These are phyloP conservation scores for Colletotrichum sp. DNA, from an alignment of 2,329 filamentous ascomycete genomes.

Conservation along the genomic window DNA sequence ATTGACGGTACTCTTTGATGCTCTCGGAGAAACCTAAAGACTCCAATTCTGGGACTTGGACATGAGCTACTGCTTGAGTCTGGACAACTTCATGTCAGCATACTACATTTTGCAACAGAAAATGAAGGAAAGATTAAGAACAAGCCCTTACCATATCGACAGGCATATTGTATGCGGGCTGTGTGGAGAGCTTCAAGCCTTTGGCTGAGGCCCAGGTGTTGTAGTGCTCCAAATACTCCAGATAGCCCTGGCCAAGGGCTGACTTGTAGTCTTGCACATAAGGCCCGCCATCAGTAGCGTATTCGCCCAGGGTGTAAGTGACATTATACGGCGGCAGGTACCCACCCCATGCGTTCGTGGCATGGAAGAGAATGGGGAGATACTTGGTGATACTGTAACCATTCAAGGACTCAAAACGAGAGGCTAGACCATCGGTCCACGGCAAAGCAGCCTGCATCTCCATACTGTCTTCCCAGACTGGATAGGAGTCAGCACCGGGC, in stretches of 20 bases:
- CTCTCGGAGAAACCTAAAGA: neutral
- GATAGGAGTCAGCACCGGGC: neutral
- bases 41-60: neutral
- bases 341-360: neutral
- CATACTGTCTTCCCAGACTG: neutral
- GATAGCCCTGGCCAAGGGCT: neutral
- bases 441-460: neutral
- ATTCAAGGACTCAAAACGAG: neutral
- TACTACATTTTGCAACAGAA: neutral
- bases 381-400: neutral
- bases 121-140: rapidly evolving
- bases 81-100: neutral
- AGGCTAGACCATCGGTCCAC: neutral
- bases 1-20: neutral
- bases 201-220: neutral
- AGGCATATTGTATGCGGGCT: neutral
- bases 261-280: neutral
- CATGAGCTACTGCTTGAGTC: neutral
- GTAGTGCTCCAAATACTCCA: neutral
- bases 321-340: neutral
- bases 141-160: neutral
- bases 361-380: neutral
- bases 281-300: neutral
- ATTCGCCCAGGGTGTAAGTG: neutral
- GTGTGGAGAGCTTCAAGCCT: neutral